phyloP scores from a whole-genome alignment of 2,329 filamentous ascomycete species.

The Cercospora citrullina region DNA sequence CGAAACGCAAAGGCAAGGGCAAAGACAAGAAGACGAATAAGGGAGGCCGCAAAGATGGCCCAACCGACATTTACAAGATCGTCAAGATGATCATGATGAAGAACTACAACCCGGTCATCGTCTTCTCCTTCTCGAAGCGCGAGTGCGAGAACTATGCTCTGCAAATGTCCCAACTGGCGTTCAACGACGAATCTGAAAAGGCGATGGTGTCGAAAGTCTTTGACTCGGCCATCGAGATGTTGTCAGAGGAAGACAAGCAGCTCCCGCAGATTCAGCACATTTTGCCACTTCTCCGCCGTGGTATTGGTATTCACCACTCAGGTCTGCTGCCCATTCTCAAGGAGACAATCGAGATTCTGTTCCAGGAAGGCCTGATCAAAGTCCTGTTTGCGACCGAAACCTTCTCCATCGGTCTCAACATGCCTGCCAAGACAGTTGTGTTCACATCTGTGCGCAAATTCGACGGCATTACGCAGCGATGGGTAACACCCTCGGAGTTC shows the following conservation, averaged over 20 bases:
- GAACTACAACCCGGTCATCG: conserved; percentile 96
- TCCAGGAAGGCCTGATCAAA: conserved; percentile 97
- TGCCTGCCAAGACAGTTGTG: conserved; percentile 99
- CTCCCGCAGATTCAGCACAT: conserved; percentile 90
- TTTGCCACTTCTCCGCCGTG: conserved; percentile 80
- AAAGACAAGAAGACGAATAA: conserved; percentile 92
- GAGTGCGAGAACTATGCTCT: conserved; percentile 91
- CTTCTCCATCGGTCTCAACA: conserved; percentile 97
- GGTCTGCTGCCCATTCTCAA: conserved; percentile 93
- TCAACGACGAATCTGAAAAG: conserved; percentile 96
- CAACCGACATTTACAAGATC: conserved; percentile 92
- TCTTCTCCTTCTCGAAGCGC: conserved; percentile 98
- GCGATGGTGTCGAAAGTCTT: conserved; percentile 94
- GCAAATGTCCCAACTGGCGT: conserved; percentile 79
- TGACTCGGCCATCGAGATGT: conserved; percentile 83
- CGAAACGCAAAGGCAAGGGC: conserved; percentile 80
- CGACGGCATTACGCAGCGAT: conserved; percentile 76
- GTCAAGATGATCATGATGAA: conserved; percentile 98
- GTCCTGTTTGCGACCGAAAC: conserved; percentile 97
- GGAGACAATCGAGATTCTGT: conserved; percentile 97
- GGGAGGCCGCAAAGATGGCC: conserved; percentile 68
- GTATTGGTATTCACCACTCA: conserved; percentile 96
- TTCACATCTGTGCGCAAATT: conserved; percentile 97
- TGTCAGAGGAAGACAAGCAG: conserved; percentile 86
- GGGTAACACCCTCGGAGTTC: conserved; percentile 92